Evolutionary conservation across 2,329 filamentous ascomycete genomes (phyloP).

Genomic region (Aspergillus intermedius): DNA sequence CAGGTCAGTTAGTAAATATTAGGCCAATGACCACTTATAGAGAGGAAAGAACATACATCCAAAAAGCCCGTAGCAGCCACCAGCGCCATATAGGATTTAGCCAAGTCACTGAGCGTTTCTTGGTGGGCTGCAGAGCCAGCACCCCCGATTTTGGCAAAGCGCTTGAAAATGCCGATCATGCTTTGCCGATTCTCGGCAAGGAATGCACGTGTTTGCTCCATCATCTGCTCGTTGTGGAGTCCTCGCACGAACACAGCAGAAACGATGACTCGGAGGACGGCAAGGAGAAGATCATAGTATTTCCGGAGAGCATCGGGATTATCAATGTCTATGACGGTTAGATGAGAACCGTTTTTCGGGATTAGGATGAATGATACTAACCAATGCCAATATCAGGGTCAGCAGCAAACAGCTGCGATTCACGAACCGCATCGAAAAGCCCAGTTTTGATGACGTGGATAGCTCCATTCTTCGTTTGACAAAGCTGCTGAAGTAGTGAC

Average conservation of each 20-base stretch:
- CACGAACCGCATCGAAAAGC: slow-evolving; percentile 72
- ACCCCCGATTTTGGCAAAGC: slow-evolving; percentile 69
- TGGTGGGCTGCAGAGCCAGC: slow-evolving; percentile 45
- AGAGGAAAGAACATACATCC: slow-evolving; percentile 57
- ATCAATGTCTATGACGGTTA: slow-evolving; percentile 49
- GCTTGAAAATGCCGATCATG: slow-evolving; percentile 84
- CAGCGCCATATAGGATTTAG: slow-evolving; percentile 77
- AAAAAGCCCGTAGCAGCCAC: slow-evolving; percentile 78
- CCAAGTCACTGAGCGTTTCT: slow-evolving; percentile 65
- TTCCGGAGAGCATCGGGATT: slow-evolving; percentile 65
- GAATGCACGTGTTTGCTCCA: slow-evolving; percentile 72
- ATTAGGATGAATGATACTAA: slow-evolving; percentile 22
- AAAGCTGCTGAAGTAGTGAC: slow-evolving; percentile 73
- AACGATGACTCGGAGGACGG: slow-evolving; percentile 73
- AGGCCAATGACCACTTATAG: background rate
- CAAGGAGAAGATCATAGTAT: slow-evolving; percentile 77
- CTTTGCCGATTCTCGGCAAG: slow-evolving; percentile 74
- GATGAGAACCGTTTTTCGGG: slow-evolving; percentile 1
- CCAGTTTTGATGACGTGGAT: slow-evolving; percentile 82
- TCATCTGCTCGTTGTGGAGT: slow-evolving; percentile 65
- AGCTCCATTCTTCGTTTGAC: slow-evolving; percentile 77
- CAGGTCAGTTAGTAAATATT: slow-evolving; percentile 10
- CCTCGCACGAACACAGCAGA: slow-evolving; percentile 76
- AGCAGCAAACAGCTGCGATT: slow-evolving; percentile 77
- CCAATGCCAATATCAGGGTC: slow-evolving; percentile 86